Base-by-base conservation (phyloP, 2,329 filamentous ascomycete species). In the Orbilia javanica region DNA sequence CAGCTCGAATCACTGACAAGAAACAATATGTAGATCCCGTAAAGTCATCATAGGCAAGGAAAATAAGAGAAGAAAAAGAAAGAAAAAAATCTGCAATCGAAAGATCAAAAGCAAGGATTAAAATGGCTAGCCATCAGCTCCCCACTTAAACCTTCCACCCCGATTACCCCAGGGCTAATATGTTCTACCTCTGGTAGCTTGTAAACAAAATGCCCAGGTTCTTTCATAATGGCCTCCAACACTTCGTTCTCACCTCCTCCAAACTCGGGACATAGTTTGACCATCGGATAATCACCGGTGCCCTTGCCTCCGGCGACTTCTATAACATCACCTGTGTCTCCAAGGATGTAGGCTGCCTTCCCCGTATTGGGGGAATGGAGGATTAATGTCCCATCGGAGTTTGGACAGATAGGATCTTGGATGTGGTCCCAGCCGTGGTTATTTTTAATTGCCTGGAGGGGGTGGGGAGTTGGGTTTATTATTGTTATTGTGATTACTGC, bases 371-470 rank as follows among this genome's bases (percentile, higher is more conserved):
- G 69, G 69, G 60, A 39, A n/a, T 73, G 42, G 0, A 73, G 50
- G 11, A 73, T 25, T 8, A 73, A 34, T 13, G 55, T 52, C 6
- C 60, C 69, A 20, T 73, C 69, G 1, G 69, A 73, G 50, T 66
- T 66, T 60, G 69, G 60, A 13, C 34, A 52, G 48, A 73, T 73
- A 50, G 69, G 60, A 20, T 73, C 69, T 66, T 73, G 69, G n/a
- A 73, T 50, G 25, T 63, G 55, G 39, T 50, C 34, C 69, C 69
- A 73, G 29, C 48, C 69, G 25, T 73, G 60, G 69, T 73, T 73
- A 20, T 73, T 73, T 52, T 73, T 73, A 25, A 73, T 73, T n/a
- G 69, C 69, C 66, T 73, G 60, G 18, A 73, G 69, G 11, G 60
- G 39, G 27, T 73, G 39, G 2, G 69, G 69, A 7, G 60, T 73